Evolutionary conservation across 225 moss, liverwort and hornwort species (phyloP).

Genomic region (Straminergon stramineum): DNA sequence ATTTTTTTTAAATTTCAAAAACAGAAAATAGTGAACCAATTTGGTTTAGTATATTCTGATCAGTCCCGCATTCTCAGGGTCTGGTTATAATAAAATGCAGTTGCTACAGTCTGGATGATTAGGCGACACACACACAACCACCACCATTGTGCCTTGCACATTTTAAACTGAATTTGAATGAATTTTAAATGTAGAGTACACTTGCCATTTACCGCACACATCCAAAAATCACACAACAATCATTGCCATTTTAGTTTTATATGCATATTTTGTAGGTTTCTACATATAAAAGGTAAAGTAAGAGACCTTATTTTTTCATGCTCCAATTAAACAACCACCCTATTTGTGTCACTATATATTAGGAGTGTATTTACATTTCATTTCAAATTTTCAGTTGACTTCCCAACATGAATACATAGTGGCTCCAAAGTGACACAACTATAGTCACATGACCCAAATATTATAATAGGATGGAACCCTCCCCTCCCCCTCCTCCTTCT

Average conservation of each 20-base stretch:
- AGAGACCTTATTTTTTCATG: too few relatives aligned
- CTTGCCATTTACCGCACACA: too few relatives aligned
- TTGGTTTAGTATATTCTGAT: neutral
- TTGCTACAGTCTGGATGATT: neutral
- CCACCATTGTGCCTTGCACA: neutral
- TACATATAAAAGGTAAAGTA: neutral
- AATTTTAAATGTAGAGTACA: too few relatives aligned
- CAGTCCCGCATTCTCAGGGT: neutral
- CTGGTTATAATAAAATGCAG: neutral
- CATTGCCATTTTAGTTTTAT: neutral
- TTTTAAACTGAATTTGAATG: neutral
- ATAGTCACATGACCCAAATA: neutral
- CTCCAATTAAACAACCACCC: neutral
- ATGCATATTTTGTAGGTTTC: neutral
- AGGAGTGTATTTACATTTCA: neutral
- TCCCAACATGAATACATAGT: too few relatives aligned
- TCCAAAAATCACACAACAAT: too few relatives aligned
- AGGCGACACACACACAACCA: neutral
- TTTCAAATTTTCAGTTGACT: neutral
- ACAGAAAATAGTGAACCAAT: neutral
- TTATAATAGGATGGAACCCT: too few relatives aligned
- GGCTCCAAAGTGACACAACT: neutral
- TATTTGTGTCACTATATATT: neutral
- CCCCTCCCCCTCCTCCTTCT: too few relatives aligned
- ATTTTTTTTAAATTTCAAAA: neutral